Evolutionary conservation across 2,329 filamentous ascomycete species (phyloP), one percentile per base, ranked within the genome.

Genomic region (Rachicladosporium sp.): DNA sequence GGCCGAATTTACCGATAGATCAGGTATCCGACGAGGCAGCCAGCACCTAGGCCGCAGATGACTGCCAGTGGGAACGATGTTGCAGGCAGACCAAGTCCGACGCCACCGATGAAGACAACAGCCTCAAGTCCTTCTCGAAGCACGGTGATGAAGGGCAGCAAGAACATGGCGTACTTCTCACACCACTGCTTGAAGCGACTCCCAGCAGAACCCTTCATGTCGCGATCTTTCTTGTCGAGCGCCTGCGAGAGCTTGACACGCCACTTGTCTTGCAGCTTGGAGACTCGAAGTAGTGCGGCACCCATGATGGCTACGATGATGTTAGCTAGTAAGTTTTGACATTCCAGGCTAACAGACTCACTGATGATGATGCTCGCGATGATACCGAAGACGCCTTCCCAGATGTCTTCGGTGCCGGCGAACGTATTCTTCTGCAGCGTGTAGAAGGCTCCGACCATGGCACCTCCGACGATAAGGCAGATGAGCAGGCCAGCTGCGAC

Each of bases 211-310:
- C 56, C 57, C 11, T 57, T 56, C 29, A 48, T 55, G 4, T 55
- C 56, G 10, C 60, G 55, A 23, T 63, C 63, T 10, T 72, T 66
- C 10, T 70, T 66, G 48, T 82, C 76, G 23, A 91, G 62, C 2
- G 82, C 76, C 50, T 74, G 74, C 11, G 79, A 74, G 15, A 93
- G 74, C 73, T 91, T 91, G 51, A 80, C 66, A n/a, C 78, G 74
- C 87, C 86, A 93, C 62, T 91, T 91, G 45, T 82, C 78, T 58
- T 87, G 82, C 59, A 91, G 73, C 61, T 89, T 91, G 45, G 78
- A 81, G 40, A 93, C 73, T 15, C 86, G 79, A 6, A 93, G 74
- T 23, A 93, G 73, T 4, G 82, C 84, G 27, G 78, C 80, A 21
- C 86, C 86, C 67, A 93, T 80, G 44, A 86, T 50, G 29, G 82